phyloP scores from a whole-genome alignment of 805 yeast species.

The Nakazawaea wyomingensis region DNA sequence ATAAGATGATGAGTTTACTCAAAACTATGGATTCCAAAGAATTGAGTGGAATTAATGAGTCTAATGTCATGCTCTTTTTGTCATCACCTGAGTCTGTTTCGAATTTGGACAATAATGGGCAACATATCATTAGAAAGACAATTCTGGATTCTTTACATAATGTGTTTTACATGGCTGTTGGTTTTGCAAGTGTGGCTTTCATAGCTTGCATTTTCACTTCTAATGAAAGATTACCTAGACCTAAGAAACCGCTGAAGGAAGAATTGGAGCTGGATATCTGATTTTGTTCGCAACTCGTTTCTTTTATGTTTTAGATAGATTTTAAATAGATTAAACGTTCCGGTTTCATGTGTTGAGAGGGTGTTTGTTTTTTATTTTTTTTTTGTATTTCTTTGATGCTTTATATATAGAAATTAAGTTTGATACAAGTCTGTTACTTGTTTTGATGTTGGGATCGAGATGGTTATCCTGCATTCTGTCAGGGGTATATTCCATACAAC shows the following conservation, averaged over 20 bases:
- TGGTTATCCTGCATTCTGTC: not conserved
- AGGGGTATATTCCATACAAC: too few species aligned
- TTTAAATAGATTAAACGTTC: not conserved
- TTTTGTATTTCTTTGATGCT: too few species aligned
- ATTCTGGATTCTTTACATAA: constrained; percentile 34
- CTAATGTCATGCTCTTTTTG: not conserved
- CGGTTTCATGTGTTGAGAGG: too few species aligned
- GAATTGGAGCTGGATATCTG: constrained; percentile 13
- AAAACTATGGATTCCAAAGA: not conserved
- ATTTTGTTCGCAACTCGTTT: not conserved
- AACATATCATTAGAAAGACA: constrained; percentile 14
- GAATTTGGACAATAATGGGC: constrained; percentile 10
- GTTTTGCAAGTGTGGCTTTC: constrained; percentile 27
- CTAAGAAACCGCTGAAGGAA: constrained; percentile 16
- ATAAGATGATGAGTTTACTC: constrained; percentile 12
- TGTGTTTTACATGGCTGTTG: constrained; percentile 36
- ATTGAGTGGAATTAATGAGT: not conserved
- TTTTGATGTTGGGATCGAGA: not conserved
- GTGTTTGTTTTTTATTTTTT: too few species aligned
- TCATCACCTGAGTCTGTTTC: constrained; percentile 11
- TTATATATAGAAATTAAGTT: not conserved
- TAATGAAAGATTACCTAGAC: constrained; percentile 35
- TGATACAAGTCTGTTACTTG: not conserved
- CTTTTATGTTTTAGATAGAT: not conserved
- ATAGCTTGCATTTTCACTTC: constrained; percentile 33